Percentiles rank a stretch among this genome's conserved stretches.
phyloP scores from a whole-genome alignment of 2,329 filamentous ascomycete species.

The Neonectria ditissima region DNA sequence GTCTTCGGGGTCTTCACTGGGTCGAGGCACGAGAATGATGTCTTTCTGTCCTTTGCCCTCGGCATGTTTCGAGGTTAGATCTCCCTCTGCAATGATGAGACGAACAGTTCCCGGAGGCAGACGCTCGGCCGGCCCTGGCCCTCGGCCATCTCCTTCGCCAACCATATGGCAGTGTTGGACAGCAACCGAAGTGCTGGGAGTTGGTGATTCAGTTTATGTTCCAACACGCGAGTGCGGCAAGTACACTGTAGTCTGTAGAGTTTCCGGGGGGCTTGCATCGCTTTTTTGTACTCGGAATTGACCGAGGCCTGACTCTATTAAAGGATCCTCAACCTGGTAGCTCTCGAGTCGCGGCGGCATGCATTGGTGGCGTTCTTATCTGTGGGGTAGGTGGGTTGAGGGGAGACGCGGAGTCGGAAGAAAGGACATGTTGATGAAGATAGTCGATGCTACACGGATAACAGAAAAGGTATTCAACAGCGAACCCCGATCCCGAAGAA shows the following conservation, averaged over 20 bases:
- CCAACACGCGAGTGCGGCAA: too few species aligned
- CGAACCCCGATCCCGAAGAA: too few species aligned
- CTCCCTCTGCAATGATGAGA: slow-evolving; percentile 12
- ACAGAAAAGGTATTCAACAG: too few species aligned
- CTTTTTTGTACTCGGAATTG: neutral
- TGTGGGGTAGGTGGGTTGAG: neutral
- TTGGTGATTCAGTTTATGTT: neutral
- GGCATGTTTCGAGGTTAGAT: neutral
- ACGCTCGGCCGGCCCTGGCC: neutral
- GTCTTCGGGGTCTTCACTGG: slow-evolving; percentile 43
- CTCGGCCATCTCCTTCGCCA: neutral
- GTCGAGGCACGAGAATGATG: slow-evolving; percentile 41
- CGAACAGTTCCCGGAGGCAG: slow-evolving; percentile 17
- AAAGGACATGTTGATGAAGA: neutral
- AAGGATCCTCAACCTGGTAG: neutral
- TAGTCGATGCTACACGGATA: too few species aligned
- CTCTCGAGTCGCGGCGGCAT: neutral
- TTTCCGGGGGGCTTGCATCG: neutral
- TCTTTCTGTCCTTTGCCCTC: slow-evolving; percentile 21
- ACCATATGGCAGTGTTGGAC: neutral
- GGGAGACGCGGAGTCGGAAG: neutral
- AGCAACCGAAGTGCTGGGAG: neutral
- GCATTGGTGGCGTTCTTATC: neutral
- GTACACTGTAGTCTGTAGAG: neutral
- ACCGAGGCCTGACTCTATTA: neutral